Conservation (phyloP, 2,329 filamentous ascomycete species). For the Xylaria sp. region DNA sequence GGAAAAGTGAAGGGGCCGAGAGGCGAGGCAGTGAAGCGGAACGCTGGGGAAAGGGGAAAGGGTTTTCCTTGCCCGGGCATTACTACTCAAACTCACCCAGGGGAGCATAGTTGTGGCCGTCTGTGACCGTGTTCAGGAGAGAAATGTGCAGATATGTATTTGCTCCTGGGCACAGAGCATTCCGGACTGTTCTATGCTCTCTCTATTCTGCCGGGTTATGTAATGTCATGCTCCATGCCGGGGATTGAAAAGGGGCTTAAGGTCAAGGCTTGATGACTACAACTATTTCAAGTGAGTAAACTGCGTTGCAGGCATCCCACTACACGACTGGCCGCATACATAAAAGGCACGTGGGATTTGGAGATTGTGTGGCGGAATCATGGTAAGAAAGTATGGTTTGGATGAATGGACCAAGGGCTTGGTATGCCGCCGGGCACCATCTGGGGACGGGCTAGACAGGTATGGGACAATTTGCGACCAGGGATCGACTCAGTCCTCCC, state of each 20-base stretch:
- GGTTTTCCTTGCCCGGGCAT: constrained; percentile 20
- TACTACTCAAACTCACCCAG: constrained; percentile 39
- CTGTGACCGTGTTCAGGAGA: constrained; percentile 43
- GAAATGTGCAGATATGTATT: constrained; percentile 22
- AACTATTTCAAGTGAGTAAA: constrained; percentile 28
- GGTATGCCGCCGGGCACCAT: constrained; percentile 15
- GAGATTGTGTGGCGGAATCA: background rate
- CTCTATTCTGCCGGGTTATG: constrained; percentile 21
- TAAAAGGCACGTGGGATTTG: background rate
- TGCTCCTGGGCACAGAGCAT: constrained; percentile 43
- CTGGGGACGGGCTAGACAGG: constrained; percentile 12
- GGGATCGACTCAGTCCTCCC: background rate
- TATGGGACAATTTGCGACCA: constrained; percentile 15
- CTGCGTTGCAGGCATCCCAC: constrained; percentile 8
- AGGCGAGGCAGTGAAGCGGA: constrained; percentile 22
- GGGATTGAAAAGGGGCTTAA: constrained; percentile 23
- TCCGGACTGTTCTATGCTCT: constrained; percentile 36
- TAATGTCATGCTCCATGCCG: constrained; percentile 30
- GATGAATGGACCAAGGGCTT: background rate
- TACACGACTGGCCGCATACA: constrained; percentile 12
- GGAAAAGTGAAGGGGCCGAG: constrained; percentile 40
- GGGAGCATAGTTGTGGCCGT: constrained; percentile 23
- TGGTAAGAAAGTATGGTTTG: background rate
- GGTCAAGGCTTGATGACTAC: constrained; percentile 27
- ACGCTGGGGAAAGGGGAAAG: constrained; percentile 31